Base-by-base conservation (phyloP, 192 early-diverging fungal species). In the Linderina pennispora region DNA sequence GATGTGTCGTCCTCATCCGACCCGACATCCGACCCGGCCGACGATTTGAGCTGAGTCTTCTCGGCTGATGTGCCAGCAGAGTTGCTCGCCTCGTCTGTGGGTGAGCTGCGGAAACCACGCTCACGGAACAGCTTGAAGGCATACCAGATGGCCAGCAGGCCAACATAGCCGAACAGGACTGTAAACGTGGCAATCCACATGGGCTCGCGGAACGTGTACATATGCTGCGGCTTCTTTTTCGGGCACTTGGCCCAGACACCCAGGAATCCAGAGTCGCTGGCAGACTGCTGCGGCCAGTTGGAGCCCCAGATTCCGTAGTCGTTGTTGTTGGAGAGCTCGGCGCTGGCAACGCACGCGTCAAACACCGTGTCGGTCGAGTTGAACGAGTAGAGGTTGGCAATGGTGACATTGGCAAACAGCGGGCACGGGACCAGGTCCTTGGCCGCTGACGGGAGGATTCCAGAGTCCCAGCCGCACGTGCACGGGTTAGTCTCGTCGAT, bases 201-300 rank as follows among this genome's bases (percentile, higher is more conserved):
- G 32, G 59, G 53, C 36, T 70, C 66, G 7, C 33, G 15, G 32
- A 50, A 75, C 1, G 55, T 74, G 53, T 63, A 74, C 15, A 25
- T 34, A 40, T 62, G 55, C 31, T 52, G 39, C 5, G 59, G 58
- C n/a, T 50, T 59, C 26, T 49, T 59, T n/a, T n/a, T n/a, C 3
- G 64, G 66, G 37, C 60, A 72, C 38, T 53, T 49, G 20, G 19
- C 22, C 15, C 62, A 56, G 8, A 75, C 48, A 77, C 80, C 79
- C 32, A 75, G 54, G 26, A 51, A 54, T 34, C 46, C 43, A 19
- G 42, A 37, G 21, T 24, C 42, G 23, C 24, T 14, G 22, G 40
- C 61, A 50, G 43, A 68, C 5, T 57, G 14, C 4, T 31, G 8
- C 9, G 16, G 17, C 1, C 28, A 21, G 11, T 55, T 22, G 2